Evolutionary conservation across 495 filamentous ascomycete species (phyloP).

Genomic region (Penicillium canariense): DNA sequence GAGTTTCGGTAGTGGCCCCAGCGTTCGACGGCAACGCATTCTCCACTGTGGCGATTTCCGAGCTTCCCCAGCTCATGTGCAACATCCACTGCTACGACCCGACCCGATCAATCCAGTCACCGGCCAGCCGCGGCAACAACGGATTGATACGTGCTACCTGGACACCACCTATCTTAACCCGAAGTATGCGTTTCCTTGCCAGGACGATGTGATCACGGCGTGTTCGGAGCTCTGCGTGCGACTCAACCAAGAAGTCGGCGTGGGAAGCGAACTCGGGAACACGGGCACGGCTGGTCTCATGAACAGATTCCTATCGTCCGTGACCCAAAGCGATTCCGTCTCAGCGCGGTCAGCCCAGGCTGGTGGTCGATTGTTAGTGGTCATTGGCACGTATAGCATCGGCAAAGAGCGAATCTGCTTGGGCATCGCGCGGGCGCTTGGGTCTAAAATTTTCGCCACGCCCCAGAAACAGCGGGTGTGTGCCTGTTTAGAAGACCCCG

Average conservation of each 20-base stretch:
- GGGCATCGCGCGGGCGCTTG: constrained; percentile 82
- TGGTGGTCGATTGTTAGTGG: constrained; percentile 74
- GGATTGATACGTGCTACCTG: constrained; percentile 90
- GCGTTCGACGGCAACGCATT: constrained; percentile 64
- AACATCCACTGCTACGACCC: constrained; percentile 76
- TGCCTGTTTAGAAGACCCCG: constrained; percentile 77
- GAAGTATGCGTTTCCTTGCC: constrained; percentile 90
- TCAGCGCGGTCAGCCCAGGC: constrained; percentile 9
- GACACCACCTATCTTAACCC: constrained; percentile 97
- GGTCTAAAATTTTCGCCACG: constrained; percentile 87
- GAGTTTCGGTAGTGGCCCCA: constrained; percentile 55
- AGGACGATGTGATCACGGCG: constrained; percentile 80
- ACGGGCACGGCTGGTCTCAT: constrained; percentile 52
- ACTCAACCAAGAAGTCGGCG: constrained; percentile 55
- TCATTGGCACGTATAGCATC: constrained; percentile 96
- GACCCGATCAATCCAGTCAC: constrained; percentile 65
- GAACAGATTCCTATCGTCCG: constrained; percentile 56
- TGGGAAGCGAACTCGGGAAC: constrained; percentile 43
- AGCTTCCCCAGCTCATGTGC: constrained; percentile 81
- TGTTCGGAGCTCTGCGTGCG: constrained; percentile 85
- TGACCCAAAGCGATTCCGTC: constrained; percentile 12
- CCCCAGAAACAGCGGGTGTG: constrained; percentile 81
- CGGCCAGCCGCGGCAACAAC: constrained; percentile 73
- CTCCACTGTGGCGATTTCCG: constrained; percentile 96
- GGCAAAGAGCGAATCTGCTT: constrained; percentile 96